Percentiles rank a stretch among this genome's conserved stretches.
Conservation (phyloP, 805 yeast species). For the Kuraishia molischiana region DNA sequence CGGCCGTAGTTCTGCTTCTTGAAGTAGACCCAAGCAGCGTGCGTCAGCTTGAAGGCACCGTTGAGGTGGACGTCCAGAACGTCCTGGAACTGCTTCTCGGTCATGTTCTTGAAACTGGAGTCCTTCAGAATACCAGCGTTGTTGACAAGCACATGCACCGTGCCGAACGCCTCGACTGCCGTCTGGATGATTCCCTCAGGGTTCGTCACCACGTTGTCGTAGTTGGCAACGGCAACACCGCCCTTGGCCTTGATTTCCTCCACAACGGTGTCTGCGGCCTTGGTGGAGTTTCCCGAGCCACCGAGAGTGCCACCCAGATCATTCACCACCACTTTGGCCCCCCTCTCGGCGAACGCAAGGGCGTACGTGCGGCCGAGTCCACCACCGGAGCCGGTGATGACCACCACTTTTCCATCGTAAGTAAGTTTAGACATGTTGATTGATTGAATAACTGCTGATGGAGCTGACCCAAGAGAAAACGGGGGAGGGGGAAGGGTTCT, state of each 20-base stretch:
- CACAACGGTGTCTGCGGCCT: constrained; percentile 86
- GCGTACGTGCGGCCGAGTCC: constrained; percentile 91
- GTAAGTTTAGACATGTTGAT: constrained; percentile 30
- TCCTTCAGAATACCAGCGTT: constrained; percentile 95
- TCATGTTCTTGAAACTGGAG: constrained; percentile 78
- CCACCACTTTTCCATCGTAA: constrained; percentile 79
- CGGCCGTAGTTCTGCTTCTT: constrained; percentile 82
- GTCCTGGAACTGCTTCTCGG: constrained; percentile 64
- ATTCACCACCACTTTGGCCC: constrained; percentile 92
- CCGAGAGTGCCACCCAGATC: constrained; percentile 81
- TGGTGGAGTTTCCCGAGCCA: constrained; percentile 60
- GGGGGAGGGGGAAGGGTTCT: neutral
- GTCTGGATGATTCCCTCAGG: constrained; percentile 81
- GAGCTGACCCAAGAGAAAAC: neutral
- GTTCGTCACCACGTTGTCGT: constrained; percentile 75
- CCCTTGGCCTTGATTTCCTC: constrained; percentile 69
- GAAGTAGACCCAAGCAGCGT: constrained; percentile 90
- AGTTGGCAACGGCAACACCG: constrained; percentile 88
- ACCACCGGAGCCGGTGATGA: constrained; percentile 96
- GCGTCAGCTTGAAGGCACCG: constrained; percentile 79
- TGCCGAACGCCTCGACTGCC: constrained; percentile 79
- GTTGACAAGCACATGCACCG: constrained; percentile 81
- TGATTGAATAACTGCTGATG: neutral
- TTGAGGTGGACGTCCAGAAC: constrained; percentile 83
- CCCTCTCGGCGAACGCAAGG: constrained; percentile 75